Percentiles rank a stretch among this genome's conserved stretches.
phyloP scores from a whole-genome alignment of 2,329 filamentous ascomycete genomes.

The Penicillium sp. region DNA sequence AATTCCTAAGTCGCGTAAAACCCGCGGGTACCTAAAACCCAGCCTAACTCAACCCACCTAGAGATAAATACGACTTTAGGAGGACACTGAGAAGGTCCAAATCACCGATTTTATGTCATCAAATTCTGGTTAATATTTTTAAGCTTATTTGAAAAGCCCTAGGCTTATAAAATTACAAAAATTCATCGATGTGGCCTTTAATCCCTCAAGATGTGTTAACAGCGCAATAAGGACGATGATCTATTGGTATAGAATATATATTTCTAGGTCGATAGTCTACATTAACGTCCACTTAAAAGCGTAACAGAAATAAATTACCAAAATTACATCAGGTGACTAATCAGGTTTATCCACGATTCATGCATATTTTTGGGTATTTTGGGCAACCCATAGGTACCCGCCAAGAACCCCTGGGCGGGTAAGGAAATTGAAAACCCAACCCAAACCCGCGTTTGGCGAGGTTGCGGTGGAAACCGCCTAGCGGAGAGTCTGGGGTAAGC shows the following conservation, averaged over 20 bases:
- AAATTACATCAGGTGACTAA: slow-evolving; percentile 11
- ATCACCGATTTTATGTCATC: not conserved
- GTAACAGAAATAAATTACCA: slow-evolving; percentile 12
- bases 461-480: slow-evolving; percentile 68
- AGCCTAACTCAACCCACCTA: slow-evolving; percentile 2
- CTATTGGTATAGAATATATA: slow-evolving; percentile 3
- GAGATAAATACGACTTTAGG: not conserved
- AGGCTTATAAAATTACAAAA: not conserved
- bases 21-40: slow-evolving; percentile 12
- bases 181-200: slow-evolving; percentile 3
- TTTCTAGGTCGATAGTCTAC: not conserved
- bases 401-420: slow-evolving; percentile 3
- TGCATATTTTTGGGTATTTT: slow-evolving; percentile 11
- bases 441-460: slow-evolving; percentile 26
- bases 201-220: not conserved
- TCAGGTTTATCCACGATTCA: slow-evolving; percentile 10
- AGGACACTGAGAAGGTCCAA: slow-evolving; percentile 3
- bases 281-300: slow-evolving; percentile 4
- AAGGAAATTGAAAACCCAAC: too few species aligned
- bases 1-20: slow-evolving; percentile 1
- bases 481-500: slow-evolving; percentile 59
- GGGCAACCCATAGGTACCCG: slow-evolving; percentile 10
- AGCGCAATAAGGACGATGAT: not conserved
- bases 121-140: slow-evolving; percentile 3
- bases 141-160: slow-evolving; percentile 1